These are phyloP conservation scores for Endocarpon pusillum DNA, from an alignment of 495 filamentous ascomycete genomes.

Conservation along the genomic window DNA sequence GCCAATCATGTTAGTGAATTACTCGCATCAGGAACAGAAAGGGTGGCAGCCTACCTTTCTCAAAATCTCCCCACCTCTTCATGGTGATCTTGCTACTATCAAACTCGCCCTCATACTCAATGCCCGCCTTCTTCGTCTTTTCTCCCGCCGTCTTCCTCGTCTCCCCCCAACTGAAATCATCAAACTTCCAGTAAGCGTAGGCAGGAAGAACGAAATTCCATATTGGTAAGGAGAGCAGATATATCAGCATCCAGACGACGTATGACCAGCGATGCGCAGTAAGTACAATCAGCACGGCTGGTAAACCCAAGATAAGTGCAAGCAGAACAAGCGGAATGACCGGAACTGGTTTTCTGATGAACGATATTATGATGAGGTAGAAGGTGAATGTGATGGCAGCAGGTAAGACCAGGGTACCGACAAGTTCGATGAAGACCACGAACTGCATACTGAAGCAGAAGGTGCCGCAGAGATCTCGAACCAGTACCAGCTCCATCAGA, in stretches of 20 bases:
- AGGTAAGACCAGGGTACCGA: conserved; percentile 86
- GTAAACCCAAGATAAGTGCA: conserved; percentile 81
- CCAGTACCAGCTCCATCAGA: conserved; percentile 89
- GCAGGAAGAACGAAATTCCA: conserved; percentile 95
- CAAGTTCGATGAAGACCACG: conserved; percentile 86
- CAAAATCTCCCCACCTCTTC: conserved; percentile 96
- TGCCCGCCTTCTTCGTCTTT: conserved; percentile 57
- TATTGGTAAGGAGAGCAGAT: conserved; percentile 79
- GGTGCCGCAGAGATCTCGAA: conserved; percentile 91
- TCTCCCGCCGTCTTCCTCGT: conserved; percentile 91
- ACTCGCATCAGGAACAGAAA: not conserved
- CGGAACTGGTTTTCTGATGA: conserved; percentile 66
- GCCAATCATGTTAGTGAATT: conserved; percentile 2
- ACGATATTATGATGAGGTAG: conserved; percentile 84
- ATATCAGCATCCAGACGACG: conserved; percentile 92
- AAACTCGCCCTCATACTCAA: conserved; percentile 87
- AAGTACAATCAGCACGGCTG: conserved; percentile 80
- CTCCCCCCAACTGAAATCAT: conserved; percentile 99
- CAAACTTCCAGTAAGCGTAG: conserved; percentile 99
- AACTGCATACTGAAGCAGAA: conserved; percentile 99
- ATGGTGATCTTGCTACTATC: conserved; percentile 96
- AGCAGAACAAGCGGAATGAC: conserved; percentile 85
- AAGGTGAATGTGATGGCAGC: conserved; percentile 94
- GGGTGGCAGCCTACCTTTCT: conserved; percentile 40
- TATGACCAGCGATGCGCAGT: conserved; percentile 93